A percentile compares a stretch with the other conserved stretches of the same genome.
phyloP scores from a whole-genome alignment of 2,329 filamentous ascomycete species.

The Phialophora chinensis region DNA sequence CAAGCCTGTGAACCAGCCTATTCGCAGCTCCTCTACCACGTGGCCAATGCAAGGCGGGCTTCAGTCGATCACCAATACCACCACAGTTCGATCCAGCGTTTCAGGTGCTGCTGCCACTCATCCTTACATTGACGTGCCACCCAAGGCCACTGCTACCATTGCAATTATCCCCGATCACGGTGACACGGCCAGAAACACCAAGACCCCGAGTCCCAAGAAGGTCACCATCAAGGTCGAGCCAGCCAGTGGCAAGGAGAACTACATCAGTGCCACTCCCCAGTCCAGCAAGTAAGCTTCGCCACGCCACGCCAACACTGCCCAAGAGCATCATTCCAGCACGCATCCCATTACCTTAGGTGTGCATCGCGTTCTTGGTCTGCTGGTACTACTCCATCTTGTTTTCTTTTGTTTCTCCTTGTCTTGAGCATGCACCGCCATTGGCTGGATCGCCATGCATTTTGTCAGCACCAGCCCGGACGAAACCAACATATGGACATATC shows the following conservation, averaged over 20 bases:
- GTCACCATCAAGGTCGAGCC: conserved; percentile 47
- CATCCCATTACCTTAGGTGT: conserved; percentile 30
- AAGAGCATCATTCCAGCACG: conserved; percentile 27
- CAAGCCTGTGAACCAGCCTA: conserved; percentile 45
- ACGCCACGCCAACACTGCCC: conserved; percentile 11
- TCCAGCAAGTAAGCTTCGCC: conserved; percentile 39
- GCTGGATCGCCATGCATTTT: conserved; percentile 22
- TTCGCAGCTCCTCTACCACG: conserved; percentile 38
- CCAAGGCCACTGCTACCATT: conserved; percentile 45
- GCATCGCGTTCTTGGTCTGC: conserved; percentile 32
- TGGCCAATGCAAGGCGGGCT: conserved; percentile 49
- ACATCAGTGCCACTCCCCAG: conserved; percentile 43
- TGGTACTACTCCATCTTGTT: conserved; percentile 29
- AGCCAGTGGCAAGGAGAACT: conserved; percentile 48
- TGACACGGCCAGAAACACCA: conserved; percentile 43
- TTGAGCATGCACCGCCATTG: conserved; percentile 29
- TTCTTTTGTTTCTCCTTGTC: conserved; percentile 33
- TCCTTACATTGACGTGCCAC: conserved; percentile 43
- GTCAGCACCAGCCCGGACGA: conserved; percentile 6
- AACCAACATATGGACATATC: conserved; percentile 18
- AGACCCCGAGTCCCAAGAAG: conserved; percentile 51
- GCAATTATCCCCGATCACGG: conserved; percentile 42
- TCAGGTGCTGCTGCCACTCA: conserved; percentile 39
- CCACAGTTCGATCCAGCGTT: conserved; percentile 36
- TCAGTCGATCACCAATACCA: conserved; percentile 49